Percentiles rank a stretch among this genome's conserved stretches.
phyloP scores from a whole-genome alignment of 2,329 filamentous ascomycete species.

The Eurotiales sp. region DNA sequence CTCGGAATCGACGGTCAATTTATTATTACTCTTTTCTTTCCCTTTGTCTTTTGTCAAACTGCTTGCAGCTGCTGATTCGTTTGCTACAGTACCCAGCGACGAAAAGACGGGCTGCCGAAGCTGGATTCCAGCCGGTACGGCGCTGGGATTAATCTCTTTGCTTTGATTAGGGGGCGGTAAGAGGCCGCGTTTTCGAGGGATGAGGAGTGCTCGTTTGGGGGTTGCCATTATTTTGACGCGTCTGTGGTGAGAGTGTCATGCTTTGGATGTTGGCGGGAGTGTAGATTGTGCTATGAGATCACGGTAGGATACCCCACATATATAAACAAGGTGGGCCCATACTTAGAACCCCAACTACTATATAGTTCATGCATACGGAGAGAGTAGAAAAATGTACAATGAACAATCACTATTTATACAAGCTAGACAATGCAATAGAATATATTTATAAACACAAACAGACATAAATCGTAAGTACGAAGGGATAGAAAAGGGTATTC shows the following conservation, averaged over 20 bases:
- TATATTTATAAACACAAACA: neutral
- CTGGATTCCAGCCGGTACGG: slow-evolving; percentile 20
- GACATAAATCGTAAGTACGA: neutral
- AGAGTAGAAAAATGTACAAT: too few species aligned
- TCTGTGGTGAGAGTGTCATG: too few species aligned
- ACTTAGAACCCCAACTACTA: too few species aligned
- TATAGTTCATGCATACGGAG: too few species aligned
- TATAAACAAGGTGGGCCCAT: too few species aligned
- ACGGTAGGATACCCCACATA: too few species aligned
- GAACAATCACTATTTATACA: neutral
- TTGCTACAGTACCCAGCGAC: slow-evolving; percentile 5
- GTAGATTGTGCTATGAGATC: too few species aligned
- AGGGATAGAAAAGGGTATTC: neutral
- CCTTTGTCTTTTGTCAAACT: slow-evolving; percentile 28
- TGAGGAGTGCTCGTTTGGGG: slow-evolving; percentile 18
- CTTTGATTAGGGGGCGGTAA: slow-evolving; percentile 7
- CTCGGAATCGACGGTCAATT: too few species aligned
- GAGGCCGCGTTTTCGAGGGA: slow-evolving; percentile 27
- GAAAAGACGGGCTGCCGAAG: slow-evolving; percentile 18
- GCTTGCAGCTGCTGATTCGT: too few species aligned
- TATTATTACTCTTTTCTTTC: slow-evolving; percentile 26
- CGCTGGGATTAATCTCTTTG: slow-evolving; percentile 23
- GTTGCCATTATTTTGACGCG: too few species aligned
- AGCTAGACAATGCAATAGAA: neutral
- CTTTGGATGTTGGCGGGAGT: too few species aligned